These are phyloP conservation scores for Botryotinia calthae DNA, from an alignment of 2,329 filamentous ascomycete species.

Conservation along the genomic window DNA sequence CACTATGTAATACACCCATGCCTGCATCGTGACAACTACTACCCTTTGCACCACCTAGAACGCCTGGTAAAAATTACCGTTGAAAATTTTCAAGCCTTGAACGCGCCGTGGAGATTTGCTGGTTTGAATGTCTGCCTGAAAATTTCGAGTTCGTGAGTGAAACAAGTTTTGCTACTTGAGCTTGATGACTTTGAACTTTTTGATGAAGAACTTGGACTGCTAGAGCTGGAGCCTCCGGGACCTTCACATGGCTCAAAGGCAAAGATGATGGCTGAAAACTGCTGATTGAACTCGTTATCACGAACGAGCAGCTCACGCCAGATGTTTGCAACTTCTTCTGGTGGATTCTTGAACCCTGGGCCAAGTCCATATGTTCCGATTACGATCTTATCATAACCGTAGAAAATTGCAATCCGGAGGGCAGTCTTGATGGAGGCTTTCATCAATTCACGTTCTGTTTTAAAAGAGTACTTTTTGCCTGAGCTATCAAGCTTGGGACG, in stretches of 20 bases:
- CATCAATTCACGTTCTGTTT: slow-evolving; percentile 68
- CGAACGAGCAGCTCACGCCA: slow-evolving; percentile 65
- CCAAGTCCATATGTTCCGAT: slow-evolving; percentile 65
- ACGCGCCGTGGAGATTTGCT: slow-evolving; percentile 21
- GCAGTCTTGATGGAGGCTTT: slow-evolving; percentile 70
- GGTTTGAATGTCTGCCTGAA: slow-evolving; percentile 22
- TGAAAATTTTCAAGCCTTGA: slow-evolving; percentile 8
- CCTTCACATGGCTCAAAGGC: slow-evolving; percentile 56
- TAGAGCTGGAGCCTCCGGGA: slow-evolving; percentile 43
- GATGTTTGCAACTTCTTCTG: slow-evolving; percentile 61
- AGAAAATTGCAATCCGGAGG: slow-evolving; percentile 65
- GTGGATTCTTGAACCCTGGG: slow-evolving; percentile 62
- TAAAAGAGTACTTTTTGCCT: slow-evolving; percentile 69
- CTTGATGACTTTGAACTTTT: slow-evolving; percentile 15
- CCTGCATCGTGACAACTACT: background rate
- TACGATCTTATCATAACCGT: slow-evolving; percentile 56
- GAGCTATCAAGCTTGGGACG: slow-evolving; percentile 70
- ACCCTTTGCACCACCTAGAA: slow-evolving; percentile 2
- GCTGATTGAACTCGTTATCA: slow-evolving; percentile 60
- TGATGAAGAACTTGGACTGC: slow-evolving; percentile 27
- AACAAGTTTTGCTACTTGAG: slow-evolving; percentile 17
- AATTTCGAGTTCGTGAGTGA: slow-evolving; percentile 16
- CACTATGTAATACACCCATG: slow-evolving; percentile 14
- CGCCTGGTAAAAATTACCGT: background rate
- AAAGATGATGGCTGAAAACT: slow-evolving; percentile 61